Evolutionary conservation across 495 filamentous ascomycete genomes (phyloP), one percentile per base, ranked within the genome.

Genomic region (Talaromyces adpressus): DNA sequence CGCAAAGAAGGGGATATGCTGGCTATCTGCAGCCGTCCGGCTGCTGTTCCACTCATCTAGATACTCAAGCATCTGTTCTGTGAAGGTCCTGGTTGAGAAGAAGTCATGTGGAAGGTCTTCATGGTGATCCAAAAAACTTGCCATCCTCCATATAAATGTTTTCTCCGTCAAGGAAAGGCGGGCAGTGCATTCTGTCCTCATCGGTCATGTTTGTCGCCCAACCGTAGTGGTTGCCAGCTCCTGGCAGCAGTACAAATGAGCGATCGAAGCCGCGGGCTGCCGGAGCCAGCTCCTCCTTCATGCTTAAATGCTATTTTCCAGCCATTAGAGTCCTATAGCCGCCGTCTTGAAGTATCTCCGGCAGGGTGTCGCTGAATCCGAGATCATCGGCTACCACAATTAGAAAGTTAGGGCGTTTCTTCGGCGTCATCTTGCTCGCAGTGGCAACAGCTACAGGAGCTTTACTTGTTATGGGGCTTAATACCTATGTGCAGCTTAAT

Each of bases 271-370:
- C 65, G 25, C 69, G 61, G 0, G 25, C 22, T 63, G 6, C 45
- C 11, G 68, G 65, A 16, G 66, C 57, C 27, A 66, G 67, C 63
- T 67, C 59, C n/a, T 47, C 9, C 34, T 29, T 65, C 54, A 60
- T 18, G 27, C 63, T 49, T 39, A 56, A 52, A 53, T 61, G 54
- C 49, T 77, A 84, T 64, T 84, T 84, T 5, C 82, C 82, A n/a
- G 73, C 69, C 78, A 84, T 81, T 16, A 82, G 18, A 4, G 82
- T 85, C 23, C 68, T 67, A 63, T 85, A 85, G 8, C 81, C 83
- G 1, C 64, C 73, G 60, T 85, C 83, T 23, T 71, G 69, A 0
- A 85, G 71, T 6, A 84, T 57, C 62, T 85, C 81, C 8, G 82
- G 76, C 2, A 85, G 56, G n/a, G 68, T 22, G 54, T 77, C 73